These are phyloP conservation scores for Calonectria fujianensis DNA, from an alignment of 2,329 filamentous ascomycete genomes.

Conservation along the genomic window DNA sequence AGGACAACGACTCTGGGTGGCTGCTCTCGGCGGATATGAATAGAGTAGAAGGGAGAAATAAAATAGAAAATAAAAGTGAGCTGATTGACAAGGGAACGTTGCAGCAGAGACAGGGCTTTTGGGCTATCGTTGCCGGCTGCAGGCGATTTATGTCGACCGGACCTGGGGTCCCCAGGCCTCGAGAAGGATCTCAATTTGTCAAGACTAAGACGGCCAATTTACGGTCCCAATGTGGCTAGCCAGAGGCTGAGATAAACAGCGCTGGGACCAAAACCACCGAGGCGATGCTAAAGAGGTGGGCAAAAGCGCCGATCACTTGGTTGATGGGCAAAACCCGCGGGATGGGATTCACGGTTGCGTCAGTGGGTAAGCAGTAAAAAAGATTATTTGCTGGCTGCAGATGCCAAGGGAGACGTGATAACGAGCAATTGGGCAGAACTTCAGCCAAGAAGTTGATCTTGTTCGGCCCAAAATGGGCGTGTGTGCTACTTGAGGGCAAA, in stretches of 20 bases:
- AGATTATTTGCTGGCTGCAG: background rate
- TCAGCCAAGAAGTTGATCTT: background rate
- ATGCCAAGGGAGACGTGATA: background rate
- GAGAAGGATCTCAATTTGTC: conserved; percentile 18
- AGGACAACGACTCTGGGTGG: background rate
- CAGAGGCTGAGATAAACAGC: conserved; percentile 6
- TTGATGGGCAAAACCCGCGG: background rate
- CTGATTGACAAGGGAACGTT: conserved; percentile 14
- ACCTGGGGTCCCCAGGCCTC: conserved; percentile 1
- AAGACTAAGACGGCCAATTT: conserved; percentile 34
- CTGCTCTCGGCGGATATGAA: background rate
- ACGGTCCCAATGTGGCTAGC: conserved; percentile 2
- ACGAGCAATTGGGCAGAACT: background rate
- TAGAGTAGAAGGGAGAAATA: background rate
- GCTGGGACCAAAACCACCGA: conserved; percentile 16
- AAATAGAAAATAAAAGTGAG: conserved; percentile 14
- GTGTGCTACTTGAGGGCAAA: background rate
- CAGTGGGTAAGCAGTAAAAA: background rate
- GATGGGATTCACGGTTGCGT: background rate
- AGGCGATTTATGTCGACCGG: conserved; percentile 31
- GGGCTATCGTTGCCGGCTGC: background rate
- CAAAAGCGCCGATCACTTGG: conserved; percentile 26
- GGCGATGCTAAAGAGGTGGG: background rate
- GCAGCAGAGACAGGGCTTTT: conserved; percentile 13
- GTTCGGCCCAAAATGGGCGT: conserved; percentile 8